A percentile compares a stretch with the other conserved stretches of the same genome.
phyloP scores from a whole-genome alignment of 768 basidiomycete genomes.

The Pleurotus tuber-regium region DNA sequence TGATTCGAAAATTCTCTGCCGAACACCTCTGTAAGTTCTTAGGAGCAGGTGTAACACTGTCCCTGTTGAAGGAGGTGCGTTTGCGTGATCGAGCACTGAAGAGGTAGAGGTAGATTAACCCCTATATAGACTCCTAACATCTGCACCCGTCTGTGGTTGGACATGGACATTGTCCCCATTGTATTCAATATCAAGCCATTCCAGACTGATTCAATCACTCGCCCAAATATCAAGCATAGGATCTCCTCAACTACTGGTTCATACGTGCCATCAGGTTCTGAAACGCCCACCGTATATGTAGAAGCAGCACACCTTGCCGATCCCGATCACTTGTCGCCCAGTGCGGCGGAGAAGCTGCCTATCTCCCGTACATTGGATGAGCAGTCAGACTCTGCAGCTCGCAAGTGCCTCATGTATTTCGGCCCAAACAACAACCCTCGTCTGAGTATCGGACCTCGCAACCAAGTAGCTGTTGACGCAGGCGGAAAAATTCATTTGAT shows the following conservation, averaged over 20 bases:
- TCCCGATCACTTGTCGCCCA: slow-evolving; percentile 33
- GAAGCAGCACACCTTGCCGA: slow-evolving; percentile 52
- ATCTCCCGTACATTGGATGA: slow-evolving; percentile 78
- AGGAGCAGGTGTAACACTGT: slow-evolving; percentile 74
- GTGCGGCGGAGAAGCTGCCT: slow-evolving; percentile 57
- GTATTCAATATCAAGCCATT: slow-evolving; percentile 84
- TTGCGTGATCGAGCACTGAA: slow-evolving; percentile 13
- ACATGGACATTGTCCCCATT: slow-evolving; percentile 79
- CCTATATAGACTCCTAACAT: slow-evolving; percentile 64
- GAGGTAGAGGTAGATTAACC: slow-evolving; percentile 19
- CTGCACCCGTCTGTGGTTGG: slow-evolving; percentile 84
- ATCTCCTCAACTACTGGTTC: slow-evolving; percentile 80
- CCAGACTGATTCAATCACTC: slow-evolving; percentile 76
- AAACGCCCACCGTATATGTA: slow-evolving; percentile 71
- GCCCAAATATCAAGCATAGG: slow-evolving; percentile 79
- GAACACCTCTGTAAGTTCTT: slow-evolving; percentile 87
- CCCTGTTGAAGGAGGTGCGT: slow-evolving; percentile 65
- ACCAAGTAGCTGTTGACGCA: slow-evolving; percentile 87
- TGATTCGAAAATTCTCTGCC: slow-evolving; percentile 65
- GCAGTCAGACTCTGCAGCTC: slow-evolving; percentile 83
- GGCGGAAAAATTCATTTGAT: slow-evolving; percentile 84
- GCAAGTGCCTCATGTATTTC: slow-evolving; percentile 81
- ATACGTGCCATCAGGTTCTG: slow-evolving; percentile 71
- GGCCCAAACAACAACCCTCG: slow-evolving; percentile 84
- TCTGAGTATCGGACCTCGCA: slow-evolving; percentile 76